Conservation (phyloP, 192 early-diverging fungal genomes). For the Coemansia sp. region DNA sequence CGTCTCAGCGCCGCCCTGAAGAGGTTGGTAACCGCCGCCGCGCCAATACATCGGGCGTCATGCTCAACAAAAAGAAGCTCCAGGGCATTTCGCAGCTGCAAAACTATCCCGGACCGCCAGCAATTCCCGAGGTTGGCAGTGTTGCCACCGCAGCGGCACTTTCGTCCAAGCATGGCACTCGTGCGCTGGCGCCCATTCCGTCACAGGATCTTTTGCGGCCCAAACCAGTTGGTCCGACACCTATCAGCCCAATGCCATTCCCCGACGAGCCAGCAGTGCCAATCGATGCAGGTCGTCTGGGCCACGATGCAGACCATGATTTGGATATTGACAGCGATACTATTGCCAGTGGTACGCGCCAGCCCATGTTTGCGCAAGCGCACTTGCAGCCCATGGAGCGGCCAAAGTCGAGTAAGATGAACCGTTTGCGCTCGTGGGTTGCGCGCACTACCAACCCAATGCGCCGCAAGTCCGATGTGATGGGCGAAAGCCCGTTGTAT, state of each 20-base stretch:
- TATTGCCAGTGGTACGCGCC: background rate
- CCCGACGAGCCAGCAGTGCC: constrained; percentile 39
- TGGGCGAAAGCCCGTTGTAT: constrained; percentile 20
- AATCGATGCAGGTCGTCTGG: constrained; percentile 16
- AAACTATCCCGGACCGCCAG: constrained; percentile 35
- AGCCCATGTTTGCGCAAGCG: constrained; percentile 5
- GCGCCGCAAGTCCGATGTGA: constrained; percentile 50
- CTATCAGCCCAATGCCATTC: constrained; percentile 53
- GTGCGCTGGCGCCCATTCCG: constrained; percentile 51
- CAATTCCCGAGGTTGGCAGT: constrained; percentile 25
- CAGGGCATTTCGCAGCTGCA: constrained; percentile 52
- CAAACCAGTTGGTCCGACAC: constrained; percentile 12
- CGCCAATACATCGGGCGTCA: constrained; percentile 53
- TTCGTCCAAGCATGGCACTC: constrained; percentile 27
- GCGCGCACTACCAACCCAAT: constrained; percentile 54
- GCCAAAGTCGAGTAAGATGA: constrained; percentile 54
- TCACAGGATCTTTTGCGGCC: constrained; percentile 47
- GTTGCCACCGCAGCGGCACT: background rate
- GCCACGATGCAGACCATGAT: constrained; percentile 24
- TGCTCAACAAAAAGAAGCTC: constrained; percentile 57
- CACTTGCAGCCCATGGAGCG: constrained; percentile 28
- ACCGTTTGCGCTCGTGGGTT: constrained; percentile 54
- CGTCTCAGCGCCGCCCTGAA: constrained; percentile 45
- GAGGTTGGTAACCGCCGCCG: constrained; percentile 47
- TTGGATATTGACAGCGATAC: constrained; percentile 20